Conservation (phyloP, 306 rosid species). For the Cicer chorassanicum region DNA sequence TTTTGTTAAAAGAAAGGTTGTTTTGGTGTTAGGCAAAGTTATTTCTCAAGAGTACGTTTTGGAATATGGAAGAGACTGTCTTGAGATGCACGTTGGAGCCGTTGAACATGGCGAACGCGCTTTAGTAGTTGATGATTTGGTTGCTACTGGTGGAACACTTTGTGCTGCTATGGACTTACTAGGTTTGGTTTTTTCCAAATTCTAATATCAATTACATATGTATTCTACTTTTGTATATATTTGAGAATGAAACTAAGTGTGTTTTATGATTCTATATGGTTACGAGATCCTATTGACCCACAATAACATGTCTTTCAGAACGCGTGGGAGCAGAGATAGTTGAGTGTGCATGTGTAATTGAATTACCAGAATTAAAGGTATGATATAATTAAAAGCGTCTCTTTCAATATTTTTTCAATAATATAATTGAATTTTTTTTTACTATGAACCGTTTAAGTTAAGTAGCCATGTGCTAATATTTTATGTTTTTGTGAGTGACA, state of each 20-base stretch:
- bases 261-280: no score
- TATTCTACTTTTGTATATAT: no score
- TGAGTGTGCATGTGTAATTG: conserved; percentile 90
- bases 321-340: conserved; percentile 91
- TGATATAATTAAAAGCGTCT: conserved; percentile 5
- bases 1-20: background rate
- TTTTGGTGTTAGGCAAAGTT: conserved; percentile 63
- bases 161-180: conserved; percentile 91
- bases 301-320: conserved; percentile 49
- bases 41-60: conserved; percentile 77
- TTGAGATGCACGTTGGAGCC: conserved; percentile 96
- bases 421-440: no score
- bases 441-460: no score
- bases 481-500: conserved; percentile 42
- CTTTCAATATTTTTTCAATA: background rate
- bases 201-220: background rate
- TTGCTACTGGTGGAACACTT: conserved; percentile 96
- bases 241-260: no score
- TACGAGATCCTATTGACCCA: no score
- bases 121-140: conserved; percentile 85
- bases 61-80: conserved; percentile 91
- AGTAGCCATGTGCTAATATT: background rate
- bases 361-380: conserved; percentile 83
- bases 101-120: conserved; percentile 78
- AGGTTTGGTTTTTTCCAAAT: conserved; percentile 45